Base-by-base conservation (phyloP, 495 filamentous ascomycete genomes). In the Tuber borchii region DNA sequence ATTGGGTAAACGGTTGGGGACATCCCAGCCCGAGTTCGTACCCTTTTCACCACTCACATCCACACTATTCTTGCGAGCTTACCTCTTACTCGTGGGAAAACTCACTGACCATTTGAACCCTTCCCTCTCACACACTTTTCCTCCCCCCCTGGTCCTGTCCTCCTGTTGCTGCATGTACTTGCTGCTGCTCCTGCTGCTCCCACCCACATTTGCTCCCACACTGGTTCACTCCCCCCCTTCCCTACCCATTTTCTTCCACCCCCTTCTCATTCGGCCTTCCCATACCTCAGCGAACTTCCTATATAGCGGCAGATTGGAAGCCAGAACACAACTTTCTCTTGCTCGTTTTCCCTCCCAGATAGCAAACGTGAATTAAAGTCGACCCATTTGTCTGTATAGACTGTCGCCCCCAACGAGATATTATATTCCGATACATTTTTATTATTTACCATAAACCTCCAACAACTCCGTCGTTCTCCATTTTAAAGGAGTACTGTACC, bases 331-430 rank as follows among this genome's bases (percentile, higher is more conserved):
- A 72, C 72, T 79, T 75, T 75, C 70, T 51, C 78, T 79, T 65
- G 45, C 61, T 73, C 69, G 73, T 71, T 76, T 79, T 78, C 71
- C 77, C 70, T 72, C 76, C 77, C 76, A 79, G 76, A 79, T 77
- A 65, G 56, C 19, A 79, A 79, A 79, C 78, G 78, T 79, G 77
- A 79, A 79, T 79, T 68, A 79, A 73, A 79, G 76, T 79, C 78
- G 78, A 79, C 78, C 78, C 78, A 79, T 79, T 75, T 79, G 78
- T 79, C 77, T 78, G 45, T 79, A 78, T 51, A 75, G 78, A 79
- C 78, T 51, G 78, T 79, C 78, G 77, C 71, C 78, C 78, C 78
- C 73, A 79, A 79, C 72, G 46, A 65, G 56, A 65, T 31, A 40
- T 40, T 61, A 61, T 65, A 79, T 77, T 69, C 51, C 70, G 73